Conservation (phyloP, 805 yeast genomes). For the Monosporozyma yasuniensis region DNA sequence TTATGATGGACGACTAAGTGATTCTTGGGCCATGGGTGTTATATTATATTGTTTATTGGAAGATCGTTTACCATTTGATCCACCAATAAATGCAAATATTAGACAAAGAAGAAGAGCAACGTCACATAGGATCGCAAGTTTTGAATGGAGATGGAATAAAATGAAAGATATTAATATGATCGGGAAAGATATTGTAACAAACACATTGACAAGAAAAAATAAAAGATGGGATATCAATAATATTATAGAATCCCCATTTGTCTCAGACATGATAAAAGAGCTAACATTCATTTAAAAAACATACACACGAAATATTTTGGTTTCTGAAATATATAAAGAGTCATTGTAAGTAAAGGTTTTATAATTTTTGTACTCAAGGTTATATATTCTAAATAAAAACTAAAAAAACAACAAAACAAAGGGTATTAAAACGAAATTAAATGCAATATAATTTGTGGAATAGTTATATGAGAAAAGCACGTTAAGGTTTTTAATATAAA, state of each 20-base stretch:
- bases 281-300: conserved; percentile 4
- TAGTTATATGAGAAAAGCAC: background rate
- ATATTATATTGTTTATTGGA: conserved; percentile 78
- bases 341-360: background rate
- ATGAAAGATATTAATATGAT: conserved; percentile 16
- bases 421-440: background rate
- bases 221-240: conserved; percentile 24
- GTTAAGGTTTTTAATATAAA: background rate
- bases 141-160: conserved; percentile 81
- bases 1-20: conserved; percentile 86
- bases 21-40: conserved; percentile 93
- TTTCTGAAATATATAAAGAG: background rate
- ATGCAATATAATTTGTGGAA: background rate
- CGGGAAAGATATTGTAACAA: conserved; percentile 24
- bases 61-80: conserved; percentile 84
- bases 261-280: conserved; percentile 7
- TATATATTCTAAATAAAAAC: too few species aligned
- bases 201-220: conserved; percentile 25
- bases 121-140: conserved; percentile 84
- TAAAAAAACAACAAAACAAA: too few species aligned
- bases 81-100: conserved; percentile 48
- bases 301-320: background rate
- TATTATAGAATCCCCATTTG: conserved; percentile 18
- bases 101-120: conserved; percentile 35
- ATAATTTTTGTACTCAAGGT: too few species aligned